phyloP scores from a whole-genome alignment of 192 early-diverging fungal genomes.

The Pecoramyces ruminantium region DNA sequence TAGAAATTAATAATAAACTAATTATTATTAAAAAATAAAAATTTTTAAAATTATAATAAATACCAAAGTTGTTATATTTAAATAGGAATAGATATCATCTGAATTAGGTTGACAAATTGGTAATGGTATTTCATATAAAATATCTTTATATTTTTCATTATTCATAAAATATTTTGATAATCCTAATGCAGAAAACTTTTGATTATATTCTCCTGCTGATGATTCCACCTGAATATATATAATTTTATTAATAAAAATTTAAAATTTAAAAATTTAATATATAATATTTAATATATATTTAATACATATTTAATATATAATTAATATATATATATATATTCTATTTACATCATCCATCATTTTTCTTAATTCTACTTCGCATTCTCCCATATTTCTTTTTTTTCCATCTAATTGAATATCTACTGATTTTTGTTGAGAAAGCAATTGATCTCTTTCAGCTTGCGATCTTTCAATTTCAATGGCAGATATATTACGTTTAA shows the following conservation, averaged over 20 bases:
- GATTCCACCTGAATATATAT: not conserved
- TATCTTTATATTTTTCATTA: not conserved
- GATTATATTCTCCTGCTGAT: not conserved
- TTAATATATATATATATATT: too few relatives aligned
- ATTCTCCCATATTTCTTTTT: not conserved
- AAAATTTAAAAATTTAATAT: too few relatives aligned
- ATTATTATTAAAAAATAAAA: too few relatives aligned
- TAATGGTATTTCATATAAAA: not conserved
- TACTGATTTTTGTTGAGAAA: not conserved
- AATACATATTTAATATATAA: too few relatives aligned
- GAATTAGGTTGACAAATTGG: not conserved
- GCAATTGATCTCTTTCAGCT: not conserved
- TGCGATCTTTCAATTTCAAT: not conserved
- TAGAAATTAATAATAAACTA: too few relatives aligned
- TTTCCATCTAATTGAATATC: not conserved
- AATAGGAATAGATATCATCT: not conserved
- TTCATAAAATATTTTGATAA: not conserved
- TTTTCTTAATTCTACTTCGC: not conserved
- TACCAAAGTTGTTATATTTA: not conserved
- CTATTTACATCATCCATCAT: not conserved
- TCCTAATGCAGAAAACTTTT: not conserved
- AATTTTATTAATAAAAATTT: too few relatives aligned
- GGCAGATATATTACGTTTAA: not conserved
- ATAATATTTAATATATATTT: too few relatives aligned
- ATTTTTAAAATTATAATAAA: too few relatives aligned